phyloP scores from a whole-genome alignment of 2,329 filamentous ascomycete genomes.

The Fusarium stilboides region DNA sequence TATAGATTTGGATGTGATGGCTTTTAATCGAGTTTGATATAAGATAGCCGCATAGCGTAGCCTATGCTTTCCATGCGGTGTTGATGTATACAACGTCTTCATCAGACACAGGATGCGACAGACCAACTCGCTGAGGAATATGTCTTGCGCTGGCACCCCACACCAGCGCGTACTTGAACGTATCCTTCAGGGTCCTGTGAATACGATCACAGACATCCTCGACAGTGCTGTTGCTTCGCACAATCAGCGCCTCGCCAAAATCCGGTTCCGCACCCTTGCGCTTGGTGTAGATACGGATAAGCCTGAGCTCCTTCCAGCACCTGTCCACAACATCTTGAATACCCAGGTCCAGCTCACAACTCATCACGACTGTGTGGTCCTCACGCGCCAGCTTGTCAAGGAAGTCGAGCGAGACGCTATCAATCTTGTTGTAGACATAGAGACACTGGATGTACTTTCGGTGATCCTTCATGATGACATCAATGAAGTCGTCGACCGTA shows the following conservation, averaged over 20 bases:
- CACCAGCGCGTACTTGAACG: conserved; percentile 98
- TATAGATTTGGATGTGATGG: background rate
- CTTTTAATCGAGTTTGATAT: conserved; percentile 21
- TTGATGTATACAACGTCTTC: conserved; percentile 80
- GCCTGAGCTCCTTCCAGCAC: conserved; percentile 91
- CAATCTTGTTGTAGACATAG: conserved; percentile 99
- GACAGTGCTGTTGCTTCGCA: conserved; percentile 87
- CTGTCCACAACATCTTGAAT: conserved; percentile 94
- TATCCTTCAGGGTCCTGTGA: conserved; percentile 95
- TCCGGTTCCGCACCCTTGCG: conserved; percentile 92
- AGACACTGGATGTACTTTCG: conserved; percentile 95
- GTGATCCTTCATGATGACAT: conserved; percentile 99
- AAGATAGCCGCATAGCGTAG: background rate
- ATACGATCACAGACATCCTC: conserved; percentile 98
- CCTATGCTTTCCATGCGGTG: conserved; percentile 73
- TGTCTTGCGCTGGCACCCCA: conserved; percentile 98
- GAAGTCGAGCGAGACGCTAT: conserved; percentile 93
- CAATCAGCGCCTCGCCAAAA: conserved; percentile 93
- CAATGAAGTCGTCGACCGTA: conserved; percentile 98
- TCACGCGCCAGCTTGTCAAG: conserved; percentile 93
- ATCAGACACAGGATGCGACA: conserved; percentile 83
- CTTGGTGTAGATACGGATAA: conserved; percentile 97
- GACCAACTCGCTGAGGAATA: conserved; percentile 91
- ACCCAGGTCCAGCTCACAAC: conserved; percentile 94
- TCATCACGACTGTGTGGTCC: conserved; percentile 96